Conservation (phyloP, 768 basidiomycete genomes). For the Termitomyces sp. region DNA sequence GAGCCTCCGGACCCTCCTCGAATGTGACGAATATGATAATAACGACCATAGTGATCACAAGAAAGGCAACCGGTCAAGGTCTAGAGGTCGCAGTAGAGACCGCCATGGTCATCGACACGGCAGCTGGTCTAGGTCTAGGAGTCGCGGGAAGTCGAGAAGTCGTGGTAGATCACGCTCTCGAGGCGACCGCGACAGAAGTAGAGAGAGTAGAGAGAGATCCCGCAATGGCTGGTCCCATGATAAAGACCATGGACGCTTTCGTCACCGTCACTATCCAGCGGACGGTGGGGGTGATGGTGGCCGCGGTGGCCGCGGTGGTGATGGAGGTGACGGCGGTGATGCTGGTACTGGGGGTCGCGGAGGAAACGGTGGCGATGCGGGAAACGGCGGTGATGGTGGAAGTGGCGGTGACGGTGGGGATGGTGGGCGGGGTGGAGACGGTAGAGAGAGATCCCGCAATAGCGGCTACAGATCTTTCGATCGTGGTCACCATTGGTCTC, state of each 20-base stretch:
- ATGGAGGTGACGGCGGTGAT: background rate
- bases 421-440: background rate
- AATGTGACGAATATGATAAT: conserved; percentile 7
- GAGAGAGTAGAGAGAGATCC: conserved; percentile 1
- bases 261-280: background rate
- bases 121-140: background rate
- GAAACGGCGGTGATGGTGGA: background rate
- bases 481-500: no score
- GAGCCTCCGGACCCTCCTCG: conserved; percentile 9
- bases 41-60: background rate
- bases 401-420: background rate
- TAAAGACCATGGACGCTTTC: background rate
- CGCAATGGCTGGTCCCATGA: background rate
- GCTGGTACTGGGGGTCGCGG: background rate
- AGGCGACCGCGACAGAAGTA: background rate
- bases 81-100: background rate
- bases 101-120: background rate
- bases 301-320: background rate
- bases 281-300: background rate
- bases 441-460: no score
- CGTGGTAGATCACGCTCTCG: conserved; percentile 4
- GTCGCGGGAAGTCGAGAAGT: background rate
- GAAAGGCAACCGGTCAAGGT: background rate
- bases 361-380: background rate
- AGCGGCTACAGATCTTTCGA: no score